A percentile compares a stretch with the other conserved stretches of the same genome.
These are phyloP conservation scores for Rhodotorula sp. DNA, from an alignment of 1,284 basidiomycete species.

Conservation along the genomic window DNA sequence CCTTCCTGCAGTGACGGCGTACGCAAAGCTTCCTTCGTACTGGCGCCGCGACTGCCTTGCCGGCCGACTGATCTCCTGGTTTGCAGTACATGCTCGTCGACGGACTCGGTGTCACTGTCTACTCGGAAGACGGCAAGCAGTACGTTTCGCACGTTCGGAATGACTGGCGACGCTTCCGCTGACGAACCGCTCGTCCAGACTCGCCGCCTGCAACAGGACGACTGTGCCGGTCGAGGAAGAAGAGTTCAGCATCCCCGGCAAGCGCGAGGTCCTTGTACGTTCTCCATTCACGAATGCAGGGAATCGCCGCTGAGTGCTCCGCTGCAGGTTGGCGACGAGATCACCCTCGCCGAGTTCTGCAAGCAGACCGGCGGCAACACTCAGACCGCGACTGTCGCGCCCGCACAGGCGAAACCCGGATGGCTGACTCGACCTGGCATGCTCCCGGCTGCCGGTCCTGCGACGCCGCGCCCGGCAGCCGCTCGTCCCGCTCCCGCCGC, in stretches of 20 bases:
- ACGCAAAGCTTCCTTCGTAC: conserved; percentile 42
- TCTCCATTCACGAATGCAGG: too few species aligned
- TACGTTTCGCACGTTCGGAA: conserved; percentile 47
- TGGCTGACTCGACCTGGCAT: conserved; percentile 7
- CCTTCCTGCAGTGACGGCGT: conserved; percentile 46
- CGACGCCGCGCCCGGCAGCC: background rate
- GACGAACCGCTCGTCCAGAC: background rate
- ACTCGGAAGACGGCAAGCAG: conserved; percentile 66
- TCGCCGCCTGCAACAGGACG: conserved; percentile 6
- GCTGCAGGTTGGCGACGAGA: conserved; percentile 11
- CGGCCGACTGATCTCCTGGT: conserved; percentile 44
- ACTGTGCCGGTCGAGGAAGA: conserved; percentile 55
- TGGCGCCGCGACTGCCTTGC: background rate
- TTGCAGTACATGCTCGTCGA: conserved; percentile 53
- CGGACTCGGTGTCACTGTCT: conserved; percentile 56
- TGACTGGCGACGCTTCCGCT: background rate
- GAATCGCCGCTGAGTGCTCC: background rate
- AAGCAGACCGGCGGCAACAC: background rate
- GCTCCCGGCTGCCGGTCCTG: background rate
- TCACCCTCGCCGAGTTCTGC: conserved; percentile 13
- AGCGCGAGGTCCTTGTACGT: conserved; percentile 15
- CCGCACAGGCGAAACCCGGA: conserved; percentile 1
- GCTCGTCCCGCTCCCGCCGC: background rate
- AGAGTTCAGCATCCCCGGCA: conserved; percentile 54
- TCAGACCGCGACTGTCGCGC: background rate